phyloP scores from a whole-genome alignment of 164 flowering plant species.

The Aristolochia californica region DNA sequence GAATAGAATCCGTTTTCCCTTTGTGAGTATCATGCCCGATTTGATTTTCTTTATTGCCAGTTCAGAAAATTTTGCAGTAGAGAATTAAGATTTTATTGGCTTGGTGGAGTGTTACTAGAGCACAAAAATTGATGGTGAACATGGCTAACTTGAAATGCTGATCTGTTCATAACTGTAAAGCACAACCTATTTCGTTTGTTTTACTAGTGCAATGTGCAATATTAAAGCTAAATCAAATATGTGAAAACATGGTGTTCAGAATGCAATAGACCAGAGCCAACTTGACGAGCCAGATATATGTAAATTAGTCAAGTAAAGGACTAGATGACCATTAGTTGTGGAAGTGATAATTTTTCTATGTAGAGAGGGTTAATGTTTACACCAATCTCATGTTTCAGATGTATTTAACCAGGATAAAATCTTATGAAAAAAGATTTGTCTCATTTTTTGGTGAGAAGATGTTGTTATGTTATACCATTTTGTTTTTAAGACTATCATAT shows the following conservation, averaged over 20 bases:
- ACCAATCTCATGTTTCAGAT: not conserved
- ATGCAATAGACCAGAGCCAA: no score
- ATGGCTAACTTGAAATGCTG: no score
- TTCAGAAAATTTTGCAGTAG: not conserved
- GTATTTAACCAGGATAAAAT: not conserved
- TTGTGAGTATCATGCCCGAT: conserved; percentile 45
- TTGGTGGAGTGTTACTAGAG: conserved; percentile 39
- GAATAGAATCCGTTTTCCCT: conserved; percentile 75
- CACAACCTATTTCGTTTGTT: no score
- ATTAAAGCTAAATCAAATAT: no score
- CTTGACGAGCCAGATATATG: no score
- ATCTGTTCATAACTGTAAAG: no score
- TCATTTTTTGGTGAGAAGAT: not conserved
- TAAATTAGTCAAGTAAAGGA: no score
- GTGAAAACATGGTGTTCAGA: no score
- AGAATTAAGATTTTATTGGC: not conserved
- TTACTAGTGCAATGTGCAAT: no score
- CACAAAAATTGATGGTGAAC: no score
- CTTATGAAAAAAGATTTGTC: not conserved
- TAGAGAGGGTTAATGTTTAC: not conserved
- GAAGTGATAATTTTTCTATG: not conserved
- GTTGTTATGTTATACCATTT: not conserved
- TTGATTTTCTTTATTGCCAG: conserved; percentile 17
- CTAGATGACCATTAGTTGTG: not conserved
- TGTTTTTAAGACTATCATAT: not conserved